Evolutionary conservation across 2,329 filamentous ascomycete species (phyloP).

Genomic region (Fusarium robinianum): DNA sequence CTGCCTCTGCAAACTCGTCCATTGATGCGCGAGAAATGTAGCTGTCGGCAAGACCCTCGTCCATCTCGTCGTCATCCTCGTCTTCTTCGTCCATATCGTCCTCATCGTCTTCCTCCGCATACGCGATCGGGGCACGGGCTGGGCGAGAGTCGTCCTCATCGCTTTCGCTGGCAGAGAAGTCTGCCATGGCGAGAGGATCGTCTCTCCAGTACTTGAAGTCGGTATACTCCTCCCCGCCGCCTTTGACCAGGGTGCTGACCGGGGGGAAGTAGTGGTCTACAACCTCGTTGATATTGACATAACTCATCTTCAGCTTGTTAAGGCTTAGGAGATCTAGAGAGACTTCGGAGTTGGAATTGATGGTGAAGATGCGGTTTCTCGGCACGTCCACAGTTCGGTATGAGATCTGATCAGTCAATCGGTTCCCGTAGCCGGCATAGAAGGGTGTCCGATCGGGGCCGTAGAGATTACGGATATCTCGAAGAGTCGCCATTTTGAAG

Average conservation of each 20-base stretch:
- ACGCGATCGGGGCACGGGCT: conserved; percentile 49
- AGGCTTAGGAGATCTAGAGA: conserved; percentile 86
- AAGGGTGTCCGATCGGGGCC: conserved; percentile 79
- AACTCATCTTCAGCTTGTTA: conserved; percentile 95
- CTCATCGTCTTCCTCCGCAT: conserved; percentile 52
- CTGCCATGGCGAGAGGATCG: conserved; percentile 78
- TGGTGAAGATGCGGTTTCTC: conserved; percentile 92
- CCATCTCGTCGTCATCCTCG: conserved; percentile 47
- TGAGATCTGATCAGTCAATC: conserved; percentile 92
- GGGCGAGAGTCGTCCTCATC: conserved; percentile 60
- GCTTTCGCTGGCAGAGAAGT: conserved; percentile 83
- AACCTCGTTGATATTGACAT: conserved; percentile 95
- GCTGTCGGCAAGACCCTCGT: conserved; percentile 42
- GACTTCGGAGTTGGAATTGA: conserved; percentile 97
- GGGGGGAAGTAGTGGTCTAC: conserved; percentile 98
- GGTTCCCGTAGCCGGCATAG: conserved; percentile 96
- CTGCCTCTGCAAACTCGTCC: conserved; percentile 48
- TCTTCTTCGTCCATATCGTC: conserved; percentile 51
- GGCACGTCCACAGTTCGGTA: conserved; percentile 97
- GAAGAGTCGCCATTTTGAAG: conserved; percentile 98
- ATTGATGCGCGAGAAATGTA: conserved; percentile 39
- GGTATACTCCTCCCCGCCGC: conserved; percentile 91
- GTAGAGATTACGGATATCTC: conserved; percentile 91
- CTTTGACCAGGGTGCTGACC: conserved; percentile 81
- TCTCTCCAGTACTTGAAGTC: conserved; percentile 98